Conservation (phyloP, 2,329 filamentous ascomycete genomes). For the Fusarium sambucinum region DNA sequence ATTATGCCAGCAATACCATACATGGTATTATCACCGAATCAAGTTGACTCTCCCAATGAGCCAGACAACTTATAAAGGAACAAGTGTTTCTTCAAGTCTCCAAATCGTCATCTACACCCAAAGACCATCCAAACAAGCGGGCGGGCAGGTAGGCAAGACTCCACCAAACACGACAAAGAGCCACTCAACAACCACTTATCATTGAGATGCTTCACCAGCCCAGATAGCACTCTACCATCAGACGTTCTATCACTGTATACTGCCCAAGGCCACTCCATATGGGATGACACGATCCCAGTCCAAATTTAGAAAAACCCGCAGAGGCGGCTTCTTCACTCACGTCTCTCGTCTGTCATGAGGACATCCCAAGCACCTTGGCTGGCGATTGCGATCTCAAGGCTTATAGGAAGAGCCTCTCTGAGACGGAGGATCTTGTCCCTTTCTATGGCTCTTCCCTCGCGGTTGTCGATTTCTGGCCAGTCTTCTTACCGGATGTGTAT, state of each 20-base stretch:
- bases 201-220: slow-evolving; percentile 29
- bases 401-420: slow-evolving; percentile 34
- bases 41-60: not conserved
- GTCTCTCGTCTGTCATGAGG: slow-evolving; percentile 21
- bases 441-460: slow-evolving; percentile 34
- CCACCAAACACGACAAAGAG: not conserved
- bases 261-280: slow-evolving; percentile 34
- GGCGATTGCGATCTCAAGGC: slow-evolving; percentile 33
- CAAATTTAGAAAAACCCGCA: slow-evolving; percentile 28
- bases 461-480: slow-evolving; percentile 43
- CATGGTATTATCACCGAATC: not conserved
- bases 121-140: not conserved
- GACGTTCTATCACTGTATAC: slow-evolving; percentile 41
- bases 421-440: slow-evolving; percentile 34
- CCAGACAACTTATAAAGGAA: slow-evolving; percentile 12
- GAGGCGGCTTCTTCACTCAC: slow-evolving; percentile 39
- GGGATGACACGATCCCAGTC: slow-evolving; percentile 32
- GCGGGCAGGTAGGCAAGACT: not conserved
- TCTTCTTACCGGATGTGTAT: slow-evolving; percentile 39
- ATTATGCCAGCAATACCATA: not conserved
- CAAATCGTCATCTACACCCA: not conserved
- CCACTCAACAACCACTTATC: not conserved
- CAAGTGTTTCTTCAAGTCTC: not conserved
- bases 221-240: slow-evolving; percentile 32
- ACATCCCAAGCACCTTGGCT: slow-evolving; percentile 26